Evolutionary conservation across 768 basidiomycete species (phyloP).

Genomic region (Termitomyces sp.): DNA sequence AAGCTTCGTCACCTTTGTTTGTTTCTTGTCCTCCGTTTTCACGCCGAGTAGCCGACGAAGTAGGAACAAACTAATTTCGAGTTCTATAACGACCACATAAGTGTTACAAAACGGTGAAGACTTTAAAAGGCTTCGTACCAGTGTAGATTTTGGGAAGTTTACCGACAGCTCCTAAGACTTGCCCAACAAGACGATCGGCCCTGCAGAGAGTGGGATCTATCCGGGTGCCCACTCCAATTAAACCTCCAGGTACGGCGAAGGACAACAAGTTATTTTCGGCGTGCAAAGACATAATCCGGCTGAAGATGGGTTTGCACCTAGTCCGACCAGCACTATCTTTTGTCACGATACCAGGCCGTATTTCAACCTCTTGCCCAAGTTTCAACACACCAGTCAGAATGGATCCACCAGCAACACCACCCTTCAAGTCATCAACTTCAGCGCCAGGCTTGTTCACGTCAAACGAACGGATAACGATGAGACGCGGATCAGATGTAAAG

Average conservation of each 20-base stretch:
- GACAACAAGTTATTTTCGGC: constrained; percentile 93
- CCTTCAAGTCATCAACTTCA: constrained; percentile 94
- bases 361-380: constrained; percentile 92
- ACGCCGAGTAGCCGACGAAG: constrained; percentile 96
- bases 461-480: constrained; percentile 98
- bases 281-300: constrained; percentile 82
- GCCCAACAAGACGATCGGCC: constrained; percentile 94
- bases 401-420: constrained; percentile 96
- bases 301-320: constrained; percentile 91
- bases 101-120: neutral
- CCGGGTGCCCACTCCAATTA: constrained; percentile 97
- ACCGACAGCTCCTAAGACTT: constrained; percentile 92
- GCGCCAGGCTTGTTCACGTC: constrained; percentile 99
- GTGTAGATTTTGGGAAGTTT: constrained; percentile 93
- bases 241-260: constrained; percentile 94
- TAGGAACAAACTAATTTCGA: constrained; percentile 91
- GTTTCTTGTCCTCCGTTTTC: constrained; percentile 98
- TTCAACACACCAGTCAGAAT: constrained; percentile 89
- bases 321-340: constrained; percentile 89
- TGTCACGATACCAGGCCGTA: constrained; percentile 94
- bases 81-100: constrained; percentile 40
- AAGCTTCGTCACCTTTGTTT: constrained; percentile 91
- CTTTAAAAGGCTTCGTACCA: constrained; percentile 35
- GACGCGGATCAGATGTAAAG: constrained; percentile 84
- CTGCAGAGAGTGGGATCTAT: constrained; percentile 96